Conservation (phyloP, 352 stramenopile species). For the Vaucheria bursata region DNA sequence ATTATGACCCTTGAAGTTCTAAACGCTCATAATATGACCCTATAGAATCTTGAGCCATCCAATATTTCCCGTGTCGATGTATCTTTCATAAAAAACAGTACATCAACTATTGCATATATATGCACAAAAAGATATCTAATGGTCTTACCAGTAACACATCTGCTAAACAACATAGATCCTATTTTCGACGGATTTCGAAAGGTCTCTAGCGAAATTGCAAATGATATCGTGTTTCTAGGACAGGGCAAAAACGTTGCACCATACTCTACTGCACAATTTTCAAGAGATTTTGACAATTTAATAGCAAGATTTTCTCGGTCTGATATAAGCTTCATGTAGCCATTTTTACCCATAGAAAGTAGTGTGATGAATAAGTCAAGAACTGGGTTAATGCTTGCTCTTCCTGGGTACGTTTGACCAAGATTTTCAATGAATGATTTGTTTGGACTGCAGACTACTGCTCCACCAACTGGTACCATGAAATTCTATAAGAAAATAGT, state of each 20-base stretch:
- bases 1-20: too few species aligned
- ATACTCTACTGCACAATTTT: constrained; percentile 60
- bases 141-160: constrained; percentile 85
- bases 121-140: too few species aligned
- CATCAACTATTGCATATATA: too few species aligned
- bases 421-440: constrained; percentile 54
- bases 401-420: constrained; percentile 85
- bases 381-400: constrained; percentile 82
- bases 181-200: constrained; percentile 47
- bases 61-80: too few species aligned
- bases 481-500: too few species aligned
- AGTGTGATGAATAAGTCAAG: constrained; percentile 98
- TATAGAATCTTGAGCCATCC: too few species aligned
- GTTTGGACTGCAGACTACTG: constrained; percentile 59
- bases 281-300: constrained; percentile 48
- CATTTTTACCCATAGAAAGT: constrained; percentile 85
- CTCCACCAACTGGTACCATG: constrained; percentile 84
- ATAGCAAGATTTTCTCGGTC: constrained; percentile 67
- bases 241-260: constrained; percentile 79
- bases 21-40: too few species aligned
- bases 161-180: constrained; percentile 95
- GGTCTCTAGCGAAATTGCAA: constrained; percentile 76
- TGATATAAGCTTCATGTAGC: constrained; percentile 72
- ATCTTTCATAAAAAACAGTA: too few species aligned
- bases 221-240: constrained; percentile 79